Percentiles rank a stretch among this genome's conserved stretches.
Evolutionary conservation across 2,329 filamentous ascomycete genomes (phyloP).

Genomic region (Trichoderma atrobrunneum): DNA sequence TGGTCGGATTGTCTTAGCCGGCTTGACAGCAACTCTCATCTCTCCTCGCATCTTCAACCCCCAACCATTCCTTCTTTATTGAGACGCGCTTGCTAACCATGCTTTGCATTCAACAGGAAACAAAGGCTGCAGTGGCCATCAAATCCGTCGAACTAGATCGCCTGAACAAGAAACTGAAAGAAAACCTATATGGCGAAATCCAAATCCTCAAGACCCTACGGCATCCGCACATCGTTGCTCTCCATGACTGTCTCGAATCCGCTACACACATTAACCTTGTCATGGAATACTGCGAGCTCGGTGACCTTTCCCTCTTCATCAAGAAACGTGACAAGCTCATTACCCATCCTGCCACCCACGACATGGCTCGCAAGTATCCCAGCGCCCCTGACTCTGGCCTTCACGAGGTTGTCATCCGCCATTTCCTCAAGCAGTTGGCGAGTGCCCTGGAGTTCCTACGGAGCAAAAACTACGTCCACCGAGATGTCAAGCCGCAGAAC

Average conservation of each 20-base stretch:
- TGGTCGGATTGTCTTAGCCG: not conserved
- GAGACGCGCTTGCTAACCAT: not conserved
- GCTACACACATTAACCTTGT: slow-evolving; percentile 88
- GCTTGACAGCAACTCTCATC: not conserved
- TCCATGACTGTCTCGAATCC: slow-evolving; percentile 91
- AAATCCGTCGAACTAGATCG: slow-evolving; percentile 92
- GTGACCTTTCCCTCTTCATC: slow-evolving; percentile 92
- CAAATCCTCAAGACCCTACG: slow-evolving; percentile 89
- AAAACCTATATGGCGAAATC: slow-evolving; percentile 94
- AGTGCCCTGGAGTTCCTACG: slow-evolving; percentile 90
- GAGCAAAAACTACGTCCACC: slow-evolving; percentile 83
- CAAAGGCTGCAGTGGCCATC: slow-evolving; percentile 83
- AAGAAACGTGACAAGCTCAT: slow-evolving; percentile 83
- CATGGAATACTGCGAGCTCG: slow-evolving; percentile 98
- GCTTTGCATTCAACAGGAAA: slow-evolving; percentile 52
- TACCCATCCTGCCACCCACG: slow-evolving; percentile 75
- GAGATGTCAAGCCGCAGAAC: slow-evolving; percentile 97
- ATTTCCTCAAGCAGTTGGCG: slow-evolving; percentile 92
- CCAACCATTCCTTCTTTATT: not conserved
- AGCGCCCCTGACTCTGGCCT: slow-evolving; percentile 79
- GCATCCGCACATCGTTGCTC: slow-evolving; percentile 93
- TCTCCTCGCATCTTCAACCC: not conserved
- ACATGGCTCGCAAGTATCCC: slow-evolving; percentile 93
- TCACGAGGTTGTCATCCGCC: slow-evolving; percentile 92
- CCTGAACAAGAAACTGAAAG: slow-evolving; percentile 92